A percentile compares a stretch with the other conserved stretches of the same genome.
Conservation (phyloP, 495 filamentous ascomycete species). For the Xylaria castorea region DNA sequence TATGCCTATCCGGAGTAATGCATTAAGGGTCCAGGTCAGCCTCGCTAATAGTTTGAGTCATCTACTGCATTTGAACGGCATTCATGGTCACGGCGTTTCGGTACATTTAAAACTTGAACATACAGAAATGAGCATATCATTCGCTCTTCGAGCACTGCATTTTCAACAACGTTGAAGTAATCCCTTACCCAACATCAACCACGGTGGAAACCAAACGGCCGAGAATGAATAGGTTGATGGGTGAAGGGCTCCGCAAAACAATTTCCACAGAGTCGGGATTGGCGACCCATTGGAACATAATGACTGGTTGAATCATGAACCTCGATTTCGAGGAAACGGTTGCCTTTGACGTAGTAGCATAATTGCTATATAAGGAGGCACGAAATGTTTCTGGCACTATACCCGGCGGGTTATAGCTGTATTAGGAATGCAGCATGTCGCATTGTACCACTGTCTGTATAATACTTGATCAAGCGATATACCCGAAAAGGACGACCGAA, state of each 20-base stretch:
- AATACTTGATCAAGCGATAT: constrained; percentile 16
- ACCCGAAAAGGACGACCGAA: neutral
- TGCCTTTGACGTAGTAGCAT: neutral
- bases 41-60: neutral
- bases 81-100: constrained; percentile 17
- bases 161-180: neutral
- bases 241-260: neutral
- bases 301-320: neutral
- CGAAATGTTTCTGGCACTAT: constrained; percentile 18
- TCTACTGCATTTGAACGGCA: neutral
- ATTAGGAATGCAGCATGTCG: constrained; percentile 10
- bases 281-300: neutral
- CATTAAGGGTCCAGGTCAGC: neutral
- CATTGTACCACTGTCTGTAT: constrained; percentile 22
- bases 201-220: neutral
- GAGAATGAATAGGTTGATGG: too few relatives aligned
- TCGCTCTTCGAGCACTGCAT: neutral
- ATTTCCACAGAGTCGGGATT: neutral
- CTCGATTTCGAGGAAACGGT: neutral
- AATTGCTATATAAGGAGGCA: constrained; percentile 10
- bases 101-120: constrained; percentile 1
- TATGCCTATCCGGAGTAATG: neutral
- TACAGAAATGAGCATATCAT: constrained; percentile 16
- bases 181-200: neutral
- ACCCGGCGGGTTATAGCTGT: constrained; percentile 20